Percentiles rank a stretch among this genome's conserved stretches.
Evolutionary conservation across 306 rosid genomes (phyloP).

Genomic region (Cicer arietinum): DNA sequence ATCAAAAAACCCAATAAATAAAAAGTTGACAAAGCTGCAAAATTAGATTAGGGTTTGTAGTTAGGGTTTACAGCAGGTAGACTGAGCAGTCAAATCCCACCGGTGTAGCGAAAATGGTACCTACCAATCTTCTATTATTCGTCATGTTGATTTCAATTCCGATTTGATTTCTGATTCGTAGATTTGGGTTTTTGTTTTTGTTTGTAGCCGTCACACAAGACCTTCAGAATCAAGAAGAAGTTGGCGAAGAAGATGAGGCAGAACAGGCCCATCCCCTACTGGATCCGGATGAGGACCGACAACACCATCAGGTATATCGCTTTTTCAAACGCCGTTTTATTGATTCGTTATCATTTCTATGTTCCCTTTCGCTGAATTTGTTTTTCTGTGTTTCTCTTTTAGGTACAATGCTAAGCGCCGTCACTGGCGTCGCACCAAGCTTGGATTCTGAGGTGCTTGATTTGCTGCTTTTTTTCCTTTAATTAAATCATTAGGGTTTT

Average conservation of each 20-base stretch:
- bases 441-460: slow-evolving; percentile 54
- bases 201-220: slow-evolving; percentile 88
- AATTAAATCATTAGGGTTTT: not conserved
- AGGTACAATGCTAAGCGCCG: slow-evolving; percentile 65
- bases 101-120: slow-evolving; percentile 55
- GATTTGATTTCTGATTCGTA: slow-evolving; percentile 11
- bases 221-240: slow-evolving; percentile 87
- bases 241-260: slow-evolving; percentile 95
- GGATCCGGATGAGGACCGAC: slow-evolving; percentile 92
- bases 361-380: not conserved
- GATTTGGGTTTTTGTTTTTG: not conserved
- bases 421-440: slow-evolving; percentile 66
- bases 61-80: too few species aligned
- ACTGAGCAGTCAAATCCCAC: slow-evolving; percentile 19
- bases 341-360: not conserved
- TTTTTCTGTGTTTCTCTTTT: not conserved
- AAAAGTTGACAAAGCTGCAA: too few species aligned
- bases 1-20: too few species aligned
- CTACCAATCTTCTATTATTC: too few species aligned
- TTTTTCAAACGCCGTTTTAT: rapidly evolving
- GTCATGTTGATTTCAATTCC: not conserved
- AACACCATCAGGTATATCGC: slow-evolving; percentile 72
- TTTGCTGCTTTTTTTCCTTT: not conserved
- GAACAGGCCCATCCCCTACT: slow-evolving; percentile 90
- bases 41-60: too few species aligned